These are phyloP conservation scores for Allodekkera sacchari DNA, from an alignment of 805 yeast species.

Conservation along the genomic window DNA sequence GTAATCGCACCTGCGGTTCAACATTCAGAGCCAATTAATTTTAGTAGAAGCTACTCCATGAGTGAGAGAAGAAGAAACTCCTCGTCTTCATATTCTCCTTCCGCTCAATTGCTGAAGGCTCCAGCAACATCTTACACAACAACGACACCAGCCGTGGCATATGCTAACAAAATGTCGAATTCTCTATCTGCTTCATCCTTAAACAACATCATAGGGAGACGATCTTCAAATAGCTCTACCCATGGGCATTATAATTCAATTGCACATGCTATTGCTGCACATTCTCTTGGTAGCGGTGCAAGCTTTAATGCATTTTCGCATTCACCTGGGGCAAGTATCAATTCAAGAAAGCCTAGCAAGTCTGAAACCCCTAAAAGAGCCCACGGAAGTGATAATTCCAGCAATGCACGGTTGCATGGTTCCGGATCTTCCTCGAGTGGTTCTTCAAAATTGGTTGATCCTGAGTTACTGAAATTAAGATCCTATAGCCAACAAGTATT, in stretches of 20 bases:
- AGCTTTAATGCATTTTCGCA: neutral
- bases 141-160: constrained; percentile 17
- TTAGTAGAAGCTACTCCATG: constrained; percentile 4
- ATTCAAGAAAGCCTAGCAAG: neutral
- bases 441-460: constrained; percentile 8
- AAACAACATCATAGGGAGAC: too few relatives aligned
- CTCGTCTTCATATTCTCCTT: constrained; percentile 16
- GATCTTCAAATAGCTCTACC: too few relatives aligned
- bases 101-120: constrained; percentile 14
- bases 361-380: neutral
- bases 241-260: constrained; percentile 2
- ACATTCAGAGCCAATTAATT: constrained; percentile 1
- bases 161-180: constrained; percentile 9
- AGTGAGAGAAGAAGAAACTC: constrained; percentile 10
- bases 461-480: constrained; percentile 20
- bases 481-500: constrained; percentile 25
- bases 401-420: constrained; percentile 1
- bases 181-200: constrained; percentile 4
- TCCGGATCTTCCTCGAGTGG: neutral
- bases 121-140: constrained; percentile 8
- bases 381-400: neutral
- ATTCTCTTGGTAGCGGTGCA: neutral
- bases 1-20: constrained; percentile 8
- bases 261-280: too few relatives aligned
- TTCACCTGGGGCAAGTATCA: neutral